A percentile compares a stretch with the other conserved stretches of the same genome.
phyloP scores from a whole-genome alignment of 768 basidiomycete genomes.

The Suillus americanus region DNA sequence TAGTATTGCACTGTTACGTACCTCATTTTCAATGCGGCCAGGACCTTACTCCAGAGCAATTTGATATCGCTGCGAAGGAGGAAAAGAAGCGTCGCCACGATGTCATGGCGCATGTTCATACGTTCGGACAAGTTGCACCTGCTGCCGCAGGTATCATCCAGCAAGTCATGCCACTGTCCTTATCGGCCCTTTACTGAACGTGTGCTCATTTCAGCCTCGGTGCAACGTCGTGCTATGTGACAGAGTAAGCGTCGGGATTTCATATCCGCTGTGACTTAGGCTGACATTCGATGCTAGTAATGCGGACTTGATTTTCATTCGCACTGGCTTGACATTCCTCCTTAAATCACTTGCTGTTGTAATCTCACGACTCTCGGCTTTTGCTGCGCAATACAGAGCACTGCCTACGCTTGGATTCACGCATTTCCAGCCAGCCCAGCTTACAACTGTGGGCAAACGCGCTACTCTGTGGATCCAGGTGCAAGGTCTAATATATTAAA shows the following conservation, averaged over 20 bases:
- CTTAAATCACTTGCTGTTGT: conserved; percentile 86
- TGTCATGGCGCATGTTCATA: conserved; percentile 99
- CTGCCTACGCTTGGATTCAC: conserved; percentile 97
- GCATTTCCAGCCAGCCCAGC: conserved; percentile 97
- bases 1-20: background rate
- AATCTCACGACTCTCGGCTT: conserved; percentile 83
- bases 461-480: conserved; percentile 97
- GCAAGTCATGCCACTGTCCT: conserved; percentile 41
- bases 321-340: conserved; percentile 80
- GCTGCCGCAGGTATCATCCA: conserved; percentile 96
- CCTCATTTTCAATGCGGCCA: conserved; percentile 30
- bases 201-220: conserved; percentile 59
- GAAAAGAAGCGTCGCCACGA: conserved; percentile 98
- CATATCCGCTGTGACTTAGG: background rate
- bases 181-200: conserved; percentile 13
- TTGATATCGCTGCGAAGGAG: conserved; percentile 87
- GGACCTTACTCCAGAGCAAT: conserved; percentile 86
- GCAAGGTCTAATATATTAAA: background rate
- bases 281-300: conserved; percentile 55
- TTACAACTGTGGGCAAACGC: conserved; percentile 97
- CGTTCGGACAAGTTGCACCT: conserved; percentile 91
- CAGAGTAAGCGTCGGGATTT: conserved; percentile 68
- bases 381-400: conserved; percentile 82
- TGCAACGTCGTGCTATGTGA: conserved; percentile 98
- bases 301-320: conserved; percentile 96